Evolutionary conservation across 805 yeast species (phyloP).

Genomic region (Nakazawaea populi): DNA sequence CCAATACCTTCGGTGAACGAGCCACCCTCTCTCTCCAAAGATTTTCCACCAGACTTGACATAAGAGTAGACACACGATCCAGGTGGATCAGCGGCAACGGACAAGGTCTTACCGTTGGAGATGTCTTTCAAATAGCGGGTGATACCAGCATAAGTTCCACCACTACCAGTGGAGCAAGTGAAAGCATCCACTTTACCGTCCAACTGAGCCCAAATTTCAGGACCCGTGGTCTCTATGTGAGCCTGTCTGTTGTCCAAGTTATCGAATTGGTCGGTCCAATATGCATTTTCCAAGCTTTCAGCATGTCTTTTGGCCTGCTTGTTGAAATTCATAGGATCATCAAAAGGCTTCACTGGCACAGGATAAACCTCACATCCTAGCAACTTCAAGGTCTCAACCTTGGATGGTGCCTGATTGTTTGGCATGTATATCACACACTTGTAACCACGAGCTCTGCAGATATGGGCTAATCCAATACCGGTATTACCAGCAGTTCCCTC

Average conservation of each 20-base stretch:
- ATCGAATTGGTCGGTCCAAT: slow-evolving; percentile 92
- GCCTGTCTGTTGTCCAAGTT: slow-evolving; percentile 84
- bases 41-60: slow-evolving; percentile 63
- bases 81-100: slow-evolving; percentile 87
- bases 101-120: slow-evolving; percentile 53
- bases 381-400: slow-evolving; percentile 65
- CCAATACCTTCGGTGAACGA: slow-evolving; percentile 96
- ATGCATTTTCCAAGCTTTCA: slow-evolving; percentile 67
- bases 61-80: slow-evolving; percentile 82
- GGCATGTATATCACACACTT: slow-evolving; percentile 88
- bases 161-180: slow-evolving; percentile 90
- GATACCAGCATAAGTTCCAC: slow-evolving; percentile 87
- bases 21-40: slow-evolving; percentile 67
- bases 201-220: slow-evolving; percentile 85
- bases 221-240: slow-evolving; percentile 86
- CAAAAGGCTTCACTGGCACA: slow-evolving; percentile 81
- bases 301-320: slow-evolving; percentile 87
- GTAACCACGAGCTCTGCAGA: slow-evolving; percentile 79
- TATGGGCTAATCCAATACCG: slow-evolving; percentile 85
- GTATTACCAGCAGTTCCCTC: slow-evolving; percentile 97
- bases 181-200: slow-evolving; percentile 76
- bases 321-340: slow-evolving; percentile 80
- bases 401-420: slow-evolving; percentile 76
- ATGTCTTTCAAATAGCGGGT: slow-evolving; percentile 72
- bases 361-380: slow-evolving; percentile 86